Conservation (phyloP, 306 rosid genomes). For the Datisca glomerata region DNA sequence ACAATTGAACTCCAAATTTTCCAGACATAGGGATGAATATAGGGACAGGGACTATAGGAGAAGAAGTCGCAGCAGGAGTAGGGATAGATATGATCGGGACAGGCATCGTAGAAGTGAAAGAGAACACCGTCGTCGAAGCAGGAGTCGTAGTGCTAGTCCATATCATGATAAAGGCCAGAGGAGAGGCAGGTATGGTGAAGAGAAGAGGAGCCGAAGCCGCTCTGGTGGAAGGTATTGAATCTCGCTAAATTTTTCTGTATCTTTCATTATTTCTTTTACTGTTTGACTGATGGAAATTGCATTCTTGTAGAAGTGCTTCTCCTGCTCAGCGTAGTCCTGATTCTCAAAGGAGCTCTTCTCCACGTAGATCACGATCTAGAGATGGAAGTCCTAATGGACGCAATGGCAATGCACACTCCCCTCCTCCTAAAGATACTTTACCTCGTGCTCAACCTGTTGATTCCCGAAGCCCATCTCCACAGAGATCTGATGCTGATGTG, state of each 20-base stretch:
- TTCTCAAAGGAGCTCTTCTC: slow-evolving; percentile 29
- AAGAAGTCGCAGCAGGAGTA: slow-evolving; percentile 61
- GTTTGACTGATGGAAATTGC: slow-evolving; percentile 16
- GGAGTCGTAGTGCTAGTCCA: slow-evolving; percentile 56
- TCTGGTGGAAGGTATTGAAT: slow-evolving; percentile 41
- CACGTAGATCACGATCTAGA: slow-evolving; percentile 29
- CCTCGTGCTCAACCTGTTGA: slow-evolving; percentile 23
- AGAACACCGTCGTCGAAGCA: slow-evolving; percentile 38
- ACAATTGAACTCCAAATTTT: neutral
- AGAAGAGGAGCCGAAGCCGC: slow-evolving; percentile 36
- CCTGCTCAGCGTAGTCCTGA: slow-evolving; percentile 27
- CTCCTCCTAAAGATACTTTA: slow-evolving; percentile 28
- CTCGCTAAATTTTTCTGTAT: neutral
- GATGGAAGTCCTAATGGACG: slow-evolving; percentile 27
- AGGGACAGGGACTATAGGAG: slow-evolving; percentile 42
- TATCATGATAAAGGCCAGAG: slow-evolving; percentile 26
- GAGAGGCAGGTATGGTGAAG: slow-evolving; percentile 46
- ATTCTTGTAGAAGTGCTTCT: slow-evolving; percentile 26
- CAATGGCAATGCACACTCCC: slow-evolving; percentile 36
- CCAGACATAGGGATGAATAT: slow-evolving; percentile 48
- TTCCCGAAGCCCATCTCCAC: slow-evolving; percentile 52
- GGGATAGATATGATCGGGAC: slow-evolving; percentile 50
- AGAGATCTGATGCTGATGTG: slow-evolving; percentile 46
- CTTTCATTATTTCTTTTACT: neutral
- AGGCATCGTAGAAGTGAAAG: slow-evolving; percentile 38